phyloP scores from a whole-genome alignment of 2,329 filamentous ascomycete genomes.

The Tolypocladium ovalisporum region DNA sequence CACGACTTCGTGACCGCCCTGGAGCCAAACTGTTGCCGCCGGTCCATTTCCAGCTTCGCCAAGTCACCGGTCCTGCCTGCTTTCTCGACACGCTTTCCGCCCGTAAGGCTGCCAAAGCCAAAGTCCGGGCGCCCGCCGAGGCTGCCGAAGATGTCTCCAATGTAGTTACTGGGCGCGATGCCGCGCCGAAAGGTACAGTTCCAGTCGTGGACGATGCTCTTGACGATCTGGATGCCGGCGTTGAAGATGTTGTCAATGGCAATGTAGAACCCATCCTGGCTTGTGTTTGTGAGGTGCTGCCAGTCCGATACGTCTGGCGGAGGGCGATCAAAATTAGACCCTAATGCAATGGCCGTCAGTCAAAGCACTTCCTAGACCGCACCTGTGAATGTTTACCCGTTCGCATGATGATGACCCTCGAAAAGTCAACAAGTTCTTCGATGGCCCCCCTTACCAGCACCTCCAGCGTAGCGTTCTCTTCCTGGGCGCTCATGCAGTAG shows the following conservation, averaged over 20 bases:
- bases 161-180: slow-evolving; percentile 49
- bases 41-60: slow-evolving; percentile 17
- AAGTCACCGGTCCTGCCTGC: slow-evolving; percentile 8
- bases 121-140: slow-evolving; percentile 57
- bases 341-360: slow-evolving; percentile 13
- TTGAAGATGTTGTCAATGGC: slow-evolving; percentile 56
- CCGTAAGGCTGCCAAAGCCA: slow-evolving; percentile 39
- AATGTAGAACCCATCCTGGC: slow-evolving; percentile 54
- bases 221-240: slow-evolving; percentile 54
- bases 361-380: background rate
- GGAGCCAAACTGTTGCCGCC: slow-evolving; percentile 12
- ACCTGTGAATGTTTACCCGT: slow-evolving; percentile 28
- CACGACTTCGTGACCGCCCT: slow-evolving; percentile 11
- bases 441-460: slow-evolving; percentile 50
- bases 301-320: slow-evolving; percentile 44
- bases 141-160: slow-evolving; percentile 62
- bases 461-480: slow-evolving; percentile 60
- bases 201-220: slow-evolving; percentile 53
- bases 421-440: slow-evolving; percentile 50
- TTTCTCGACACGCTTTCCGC: slow-evolving; percentile 19
- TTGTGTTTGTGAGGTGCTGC: slow-evolving; percentile 46
- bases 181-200: slow-evolving; percentile 45
- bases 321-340: slow-evolving; percentile 61
- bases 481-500: slow-evolving; percentile 64
- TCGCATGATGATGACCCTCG: slow-evolving; percentile 56